These are phyloP conservation scores for Raffaelea deltoideospora DNA, from an alignment of 2,329 filamentous ascomycete genomes.

Conservation along the genomic window DNA sequence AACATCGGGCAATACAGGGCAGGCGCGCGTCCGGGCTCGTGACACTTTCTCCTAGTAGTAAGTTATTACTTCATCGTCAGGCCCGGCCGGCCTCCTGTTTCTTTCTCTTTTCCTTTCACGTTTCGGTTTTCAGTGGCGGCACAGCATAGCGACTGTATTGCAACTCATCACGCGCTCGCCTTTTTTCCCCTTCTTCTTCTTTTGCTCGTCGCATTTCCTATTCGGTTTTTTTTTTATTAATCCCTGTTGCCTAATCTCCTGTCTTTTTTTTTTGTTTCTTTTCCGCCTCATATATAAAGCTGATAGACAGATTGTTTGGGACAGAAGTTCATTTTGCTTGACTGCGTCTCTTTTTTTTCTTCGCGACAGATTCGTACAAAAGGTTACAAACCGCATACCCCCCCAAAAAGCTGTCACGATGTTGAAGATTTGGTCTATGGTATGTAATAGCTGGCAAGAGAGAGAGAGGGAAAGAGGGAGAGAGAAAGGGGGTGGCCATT, in stretches of 20 bases:
- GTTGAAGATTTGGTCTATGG: conserved; percentile 99
- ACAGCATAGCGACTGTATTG: not conserved
- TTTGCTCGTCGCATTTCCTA: not conserved
- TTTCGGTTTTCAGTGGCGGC: not conserved
- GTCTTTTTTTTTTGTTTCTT: too few relatives aligned
- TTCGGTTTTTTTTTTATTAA: too few relatives aligned
- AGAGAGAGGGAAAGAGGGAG: not conserved
- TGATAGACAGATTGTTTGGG: not conserved
- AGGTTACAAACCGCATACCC: too few relatives aligned
- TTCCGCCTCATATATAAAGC: not conserved
- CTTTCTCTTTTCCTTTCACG: not conserved
- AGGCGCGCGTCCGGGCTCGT: too few relatives aligned
- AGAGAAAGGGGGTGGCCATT: not conserved
- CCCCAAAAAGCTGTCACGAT: conserved; percentile 46
- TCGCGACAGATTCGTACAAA: not conserved
- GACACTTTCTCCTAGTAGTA: too few relatives aligned
- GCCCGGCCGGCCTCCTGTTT: too few relatives aligned
- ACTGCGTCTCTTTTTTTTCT: not conserved
- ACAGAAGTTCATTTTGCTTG: too few relatives aligned
- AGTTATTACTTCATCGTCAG: too few relatives aligned
- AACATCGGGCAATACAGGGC: too few relatives aligned
- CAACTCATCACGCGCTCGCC: not conserved
- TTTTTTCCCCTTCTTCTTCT: not conserved
- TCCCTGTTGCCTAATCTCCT: not conserved
- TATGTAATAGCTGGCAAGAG: conserved; percentile 20